Base-by-base conservation (phyloP, 1,139 yeast species). In the Martiniozyma asiatica region DNA sequence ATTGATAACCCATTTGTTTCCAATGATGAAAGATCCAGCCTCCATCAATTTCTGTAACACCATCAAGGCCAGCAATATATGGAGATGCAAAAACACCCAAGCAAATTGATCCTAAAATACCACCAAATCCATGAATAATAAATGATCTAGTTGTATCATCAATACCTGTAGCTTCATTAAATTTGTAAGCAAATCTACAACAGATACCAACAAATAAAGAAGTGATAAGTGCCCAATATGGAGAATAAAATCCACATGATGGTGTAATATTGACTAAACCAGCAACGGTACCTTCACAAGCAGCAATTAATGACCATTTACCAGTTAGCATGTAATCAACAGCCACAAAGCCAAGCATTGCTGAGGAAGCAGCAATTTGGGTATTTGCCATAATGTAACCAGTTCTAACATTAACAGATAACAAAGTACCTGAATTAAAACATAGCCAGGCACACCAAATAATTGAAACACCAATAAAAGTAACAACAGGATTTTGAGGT, bases 361-460 rank as follows among this genome's bases (percentile, higher is more conserved):
- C 68, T 37, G 56, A 51, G 6, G 60, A 49, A 11, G 71, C 68
- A 5, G 70, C 68, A 17, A 65, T 44, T 38, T 65, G 65, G 13
- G 72, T 65, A 47, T 65, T 65, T 30, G 63, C 55, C 49, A 65
- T 51, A 30, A 63, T 65, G 45, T 62, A 65, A 22, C 65, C 59
- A 4, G 70, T 63, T 51, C 70, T 59, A 20, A 55, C 56, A 33
- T 57, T 58, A 18, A 65, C 65, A 9, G 61, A 39, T 12, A 63
- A 51, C 36, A 65, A 47, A 12, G 72, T 64, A 32, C 70, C 72
- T 8, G 68, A 60, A 47, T 65, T 65, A 54, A 65, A 65, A 42
- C 68, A 63, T 40, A 65, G 51, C 72, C 72, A 65, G 15, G 69
- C 63, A 39, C 59, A 62, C 63, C 69, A 65, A 36, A 65, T 64